These are phyloP conservation scores for Ettlia oleoabundans DNA, from an alignment of 139 green algal species.

Conservation along the genomic window DNA sequence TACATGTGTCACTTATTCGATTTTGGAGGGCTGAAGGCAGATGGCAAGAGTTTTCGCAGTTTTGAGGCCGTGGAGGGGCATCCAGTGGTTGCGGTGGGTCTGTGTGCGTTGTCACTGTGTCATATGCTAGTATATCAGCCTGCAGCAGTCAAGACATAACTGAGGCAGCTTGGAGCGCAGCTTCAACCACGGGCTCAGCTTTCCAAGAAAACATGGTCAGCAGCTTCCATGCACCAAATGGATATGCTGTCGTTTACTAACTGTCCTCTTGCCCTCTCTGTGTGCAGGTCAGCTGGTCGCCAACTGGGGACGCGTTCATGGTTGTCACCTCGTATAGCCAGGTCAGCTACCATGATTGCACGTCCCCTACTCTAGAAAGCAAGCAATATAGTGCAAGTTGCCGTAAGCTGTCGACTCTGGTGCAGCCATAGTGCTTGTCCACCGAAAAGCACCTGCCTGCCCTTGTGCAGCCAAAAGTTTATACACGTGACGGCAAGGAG, in stretches of 20 bases:
- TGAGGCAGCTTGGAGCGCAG: too few relatives aligned
- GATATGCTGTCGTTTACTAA: neutral
- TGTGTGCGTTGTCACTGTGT: too few relatives aligned
- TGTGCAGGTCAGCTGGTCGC: slow-evolving; percentile 68
- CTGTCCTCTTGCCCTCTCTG: neutral
- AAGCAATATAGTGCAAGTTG: neutral
- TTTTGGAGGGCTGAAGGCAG: slow-evolving; percentile 93
- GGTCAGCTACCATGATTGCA: neutral
- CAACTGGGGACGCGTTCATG: slow-evolving; percentile 84
- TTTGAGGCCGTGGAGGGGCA: slow-evolving; percentile 82
- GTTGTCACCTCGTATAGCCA: slow-evolving; percentile 64
- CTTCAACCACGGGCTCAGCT: too few relatives aligned
- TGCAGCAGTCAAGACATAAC: too few relatives aligned
- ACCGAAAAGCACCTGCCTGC: neutral
- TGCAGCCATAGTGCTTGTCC: neutral
- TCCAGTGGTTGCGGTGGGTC: slow-evolving; percentile 61
- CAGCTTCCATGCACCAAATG: too few relatives aligned
- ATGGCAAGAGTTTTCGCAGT: slow-evolving; percentile 80
- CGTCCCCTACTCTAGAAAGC: neutral
- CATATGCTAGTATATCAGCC: too few relatives aligned
- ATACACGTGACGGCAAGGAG: slow-evolving; percentile 83
- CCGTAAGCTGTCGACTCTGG: neutral
- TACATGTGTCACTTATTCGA: slow-evolving; percentile 87
- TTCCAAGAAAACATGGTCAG: too few relatives aligned
- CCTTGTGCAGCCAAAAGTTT: slow-evolving; percentile 70